phyloP scores from a whole-genome alignment of 805 yeast genomes.

The Candida boleticola region DNA sequence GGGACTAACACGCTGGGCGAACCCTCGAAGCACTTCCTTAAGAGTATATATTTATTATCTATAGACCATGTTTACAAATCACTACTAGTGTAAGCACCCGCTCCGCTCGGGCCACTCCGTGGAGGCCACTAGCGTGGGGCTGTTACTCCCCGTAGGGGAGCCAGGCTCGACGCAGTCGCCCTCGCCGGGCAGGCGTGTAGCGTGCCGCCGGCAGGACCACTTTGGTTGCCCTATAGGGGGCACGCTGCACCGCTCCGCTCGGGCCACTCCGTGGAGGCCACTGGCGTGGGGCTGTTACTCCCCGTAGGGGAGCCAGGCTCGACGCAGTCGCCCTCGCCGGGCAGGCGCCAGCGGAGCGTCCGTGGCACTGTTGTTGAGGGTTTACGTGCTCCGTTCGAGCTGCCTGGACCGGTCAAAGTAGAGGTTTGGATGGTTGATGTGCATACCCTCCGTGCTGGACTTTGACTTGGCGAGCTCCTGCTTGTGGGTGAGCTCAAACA shows the following conservation, averaged over 20 bases:
- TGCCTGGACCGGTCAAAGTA: conserved; percentile 78
- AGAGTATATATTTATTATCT: background rate
- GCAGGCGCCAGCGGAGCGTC: background rate
- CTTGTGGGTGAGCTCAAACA: conserved; percentile 70
- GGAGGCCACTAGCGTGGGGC: no score
- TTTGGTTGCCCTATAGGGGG: background rate
- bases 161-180: background rate
- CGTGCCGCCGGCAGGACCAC: background rate
- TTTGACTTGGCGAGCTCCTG: conserved; percentile 40
- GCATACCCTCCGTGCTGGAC: conserved; percentile 48
- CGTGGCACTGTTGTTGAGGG: background rate
- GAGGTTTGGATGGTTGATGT: conserved; percentile 82
- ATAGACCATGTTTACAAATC: background rate
- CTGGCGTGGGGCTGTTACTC: no score
- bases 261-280: conserved; percentile 2
- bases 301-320: background rate
- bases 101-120: background rate
- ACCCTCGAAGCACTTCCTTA: background rate
- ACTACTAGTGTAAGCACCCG: no score
- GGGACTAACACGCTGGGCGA: no score
- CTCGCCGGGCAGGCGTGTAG: background rate
- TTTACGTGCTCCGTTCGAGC: conserved; percentile 33
- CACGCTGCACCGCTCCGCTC: background rate
- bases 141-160: background rate
- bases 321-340: background rate